phyloP scores from a whole-genome alignment of 495 filamentous ascomycete species.

The Lophium mytilinum region DNA sequence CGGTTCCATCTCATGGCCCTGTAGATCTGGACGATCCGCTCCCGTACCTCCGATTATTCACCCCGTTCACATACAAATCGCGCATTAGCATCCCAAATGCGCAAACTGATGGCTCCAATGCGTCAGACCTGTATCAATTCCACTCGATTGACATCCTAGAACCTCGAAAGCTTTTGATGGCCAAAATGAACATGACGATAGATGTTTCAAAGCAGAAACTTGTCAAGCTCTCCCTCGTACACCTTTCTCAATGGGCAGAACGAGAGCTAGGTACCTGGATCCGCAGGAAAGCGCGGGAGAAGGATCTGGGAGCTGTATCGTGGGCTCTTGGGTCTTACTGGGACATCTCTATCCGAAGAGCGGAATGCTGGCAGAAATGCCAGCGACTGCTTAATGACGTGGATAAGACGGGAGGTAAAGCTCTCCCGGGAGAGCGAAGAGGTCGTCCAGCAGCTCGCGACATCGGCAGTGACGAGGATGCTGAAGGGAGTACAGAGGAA shows the following conservation, averaged over 20 bases:
- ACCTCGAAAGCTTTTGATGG: conserved; percentile 23
- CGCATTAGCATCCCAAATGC: conserved; percentile 30
- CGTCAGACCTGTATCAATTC: conserved; percentile 7
- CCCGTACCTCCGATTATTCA: conserved; percentile 50
- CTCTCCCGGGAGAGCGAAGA: conserved; percentile 2
- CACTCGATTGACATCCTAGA: conserved; percentile 22
- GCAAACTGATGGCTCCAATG: neutral
- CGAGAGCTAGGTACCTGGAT: conserved; percentile 25
- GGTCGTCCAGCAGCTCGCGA: neutral
- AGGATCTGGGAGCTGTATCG: conserved; percentile 20
- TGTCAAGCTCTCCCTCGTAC: conserved; percentile 22
- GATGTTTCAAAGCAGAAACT: conserved; percentile 15
- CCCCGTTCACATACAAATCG: conserved; percentile 45
- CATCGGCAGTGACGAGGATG: conserved; percentile 6
- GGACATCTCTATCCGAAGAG: conserved; percentile 24
- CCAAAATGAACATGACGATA: conserved; percentile 15
- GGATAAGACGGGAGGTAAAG: conserved; percentile 29
- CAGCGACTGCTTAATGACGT: conserved; percentile 14
- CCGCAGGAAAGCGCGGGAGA: conserved; percentile 14
- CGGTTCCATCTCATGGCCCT: conserved; percentile 44
- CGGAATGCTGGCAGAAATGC: conserved; percentile 26
- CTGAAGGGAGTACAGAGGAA: conserved; percentile 13
- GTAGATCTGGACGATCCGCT: conserved; percentile 47
- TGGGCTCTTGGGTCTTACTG: conserved; percentile 29
- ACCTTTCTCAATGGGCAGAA: conserved; percentile 33